Evolutionary conservation across 495 filamentous ascomycete genomes (phyloP), one percentile per base, ranked within the genome.

Genomic region (Penicilliopsis zonata): DNA sequence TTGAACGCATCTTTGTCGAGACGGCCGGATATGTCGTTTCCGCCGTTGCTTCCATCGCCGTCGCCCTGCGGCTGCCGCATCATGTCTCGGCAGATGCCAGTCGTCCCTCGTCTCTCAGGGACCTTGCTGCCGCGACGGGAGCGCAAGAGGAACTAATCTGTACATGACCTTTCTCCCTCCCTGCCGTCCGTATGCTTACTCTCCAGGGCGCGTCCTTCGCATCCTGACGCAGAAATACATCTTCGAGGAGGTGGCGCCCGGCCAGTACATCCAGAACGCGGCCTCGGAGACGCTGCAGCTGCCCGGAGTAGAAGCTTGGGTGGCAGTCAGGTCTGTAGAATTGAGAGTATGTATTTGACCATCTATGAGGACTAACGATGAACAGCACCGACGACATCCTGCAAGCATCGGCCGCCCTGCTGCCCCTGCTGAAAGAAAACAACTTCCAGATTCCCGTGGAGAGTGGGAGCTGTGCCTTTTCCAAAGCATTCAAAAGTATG

Each of bases 21-120:
- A 31, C n/a, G n/a, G n/a, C n/a, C n/a, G n/a, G n/a, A 31, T 16
- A 31, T 31, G 29, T 18, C 29, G 4, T 31, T 31, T 16, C 12
- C 5, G 29, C 14, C 12, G 9, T 16, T 12, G 29, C 29, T 4
- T 31, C 13, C 13, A 12, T 31, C 29, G 5, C 4, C 9, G n/a
- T 16, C 5, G 13, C 13, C 13, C 5, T 31, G 16, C 13, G 18
- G 29, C 4, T 31, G 16, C n/a, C n/a, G n/a, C n/a, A n/a, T n/a
- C n/a, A n/a, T n/a, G n/a, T n/a, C n/a, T n/a, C n/a, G n/a, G n/a
- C n/a, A n/a, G n/a, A n/a, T n/a, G n/a, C n/a, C n/a, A n/a, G n/a
- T n/a, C n/a, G n/a, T n/a, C n/a, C n/a, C n/a, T n/a, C 4, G 18
- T 16, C 3, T 31, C 4, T 13, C 15, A 5, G 29, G 18, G 29